Evolutionary conservation across 2,329 filamentous ascomycete genomes (phyloP).

Genomic region (Alternaria rosae): DNA sequence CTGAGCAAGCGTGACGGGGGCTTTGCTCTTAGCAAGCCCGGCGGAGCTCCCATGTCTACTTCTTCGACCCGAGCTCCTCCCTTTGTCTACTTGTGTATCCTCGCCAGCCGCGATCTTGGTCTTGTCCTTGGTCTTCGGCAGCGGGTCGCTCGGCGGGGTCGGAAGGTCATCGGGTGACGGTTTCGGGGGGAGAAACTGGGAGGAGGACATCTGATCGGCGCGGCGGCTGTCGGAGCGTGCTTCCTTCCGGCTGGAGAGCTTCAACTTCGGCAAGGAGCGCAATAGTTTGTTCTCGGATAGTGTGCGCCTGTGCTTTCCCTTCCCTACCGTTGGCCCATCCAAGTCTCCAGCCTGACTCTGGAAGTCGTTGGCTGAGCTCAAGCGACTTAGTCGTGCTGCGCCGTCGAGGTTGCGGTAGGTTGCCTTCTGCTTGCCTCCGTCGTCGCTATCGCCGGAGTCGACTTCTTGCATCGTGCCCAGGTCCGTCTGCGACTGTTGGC

Average conservation of each 20-base stretch:
- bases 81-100: conserved; percentile 33
- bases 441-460: conserved; percentile 78
- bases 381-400: conserved; percentile 45
- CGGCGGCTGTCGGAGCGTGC: conserved; percentile 28
- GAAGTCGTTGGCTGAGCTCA: conserved; percentile 46
- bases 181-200: conserved; percentile 48
- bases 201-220: conserved; percentile 61
- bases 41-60: conserved; percentile 36
- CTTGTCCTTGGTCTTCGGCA: conserved; percentile 23
- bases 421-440: conserved; percentile 38
- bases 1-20: conserved; percentile 68
- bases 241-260: conserved; percentile 45
- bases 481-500: conserved; percentile 80
- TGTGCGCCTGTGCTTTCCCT: conserved; percentile 62
- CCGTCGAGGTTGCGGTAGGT: conserved; percentile 42
- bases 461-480: conserved; percentile 80
- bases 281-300: conserved; percentile 71
- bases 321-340: conserved; percentile 24
- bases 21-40: conserved; percentile 28
- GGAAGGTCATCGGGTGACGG: conserved; percentile 27
- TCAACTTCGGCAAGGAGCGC: conserved; percentile 69
- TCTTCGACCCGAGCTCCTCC: conserved; percentile 28
- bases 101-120: conserved; percentile 32
- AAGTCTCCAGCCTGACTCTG: conserved; percentile 16
- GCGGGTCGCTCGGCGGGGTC: conserved; percentile 16